Evolutionary conservation across 768 basidiomycete species (phyloP).

Genomic region (Tricholoma sp.): DNA sequence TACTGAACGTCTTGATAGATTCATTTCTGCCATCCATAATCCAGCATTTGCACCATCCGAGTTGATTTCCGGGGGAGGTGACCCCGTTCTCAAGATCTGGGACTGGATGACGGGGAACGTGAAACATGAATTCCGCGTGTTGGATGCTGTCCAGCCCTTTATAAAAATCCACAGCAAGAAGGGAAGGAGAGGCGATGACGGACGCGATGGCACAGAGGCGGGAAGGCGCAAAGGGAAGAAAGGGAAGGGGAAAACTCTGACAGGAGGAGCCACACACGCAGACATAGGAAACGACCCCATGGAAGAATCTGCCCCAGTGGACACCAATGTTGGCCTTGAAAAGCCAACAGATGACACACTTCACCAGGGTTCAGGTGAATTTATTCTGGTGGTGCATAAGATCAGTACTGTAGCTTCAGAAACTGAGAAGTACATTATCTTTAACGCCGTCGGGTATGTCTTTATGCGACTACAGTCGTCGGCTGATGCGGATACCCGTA

Average conservation of each 20-base stretch:
- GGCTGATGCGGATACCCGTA: background rate
- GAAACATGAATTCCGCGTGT: slow-evolving; percentile 47
- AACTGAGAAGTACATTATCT: slow-evolving; percentile 43
- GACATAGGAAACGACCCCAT: background rate
- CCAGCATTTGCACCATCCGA: slow-evolving; percentile 37
- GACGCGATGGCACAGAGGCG: slow-evolving; percentile 21
- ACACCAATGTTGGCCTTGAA: slow-evolving; percentile 5
- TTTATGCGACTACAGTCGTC: background rate
- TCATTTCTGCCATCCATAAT: slow-evolving; percentile 78
- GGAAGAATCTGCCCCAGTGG: background rate
- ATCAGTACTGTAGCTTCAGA: slow-evolving; percentile 44
- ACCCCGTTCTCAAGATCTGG: slow-evolving; percentile 72
- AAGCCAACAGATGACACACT: slow-evolving; percentile 3
- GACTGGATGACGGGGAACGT: slow-evolving; percentile 65
- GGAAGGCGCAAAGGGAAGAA: slow-evolving; percentile 7
- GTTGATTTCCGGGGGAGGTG: slow-evolving; percentile 88
- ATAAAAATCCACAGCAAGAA: slow-evolving; percentile 36
- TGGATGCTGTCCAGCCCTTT: slow-evolving; percentile 42
- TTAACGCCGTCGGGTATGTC: slow-evolving; percentile 70
- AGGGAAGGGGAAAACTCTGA: slow-evolving; percentile 16
- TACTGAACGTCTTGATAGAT: slow-evolving; percentile 41
- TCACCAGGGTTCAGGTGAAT: slow-evolving; percentile 10
- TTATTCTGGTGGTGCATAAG: slow-evolving; percentile 52
- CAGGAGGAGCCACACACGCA: background rate
- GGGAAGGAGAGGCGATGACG: slow-evolving; percentile 29